Percentiles rank a stretch among this genome's conserved stretches.
Conservation (phyloP, 257 asterid genomes). For the Eustoma russellianum region DNA sequence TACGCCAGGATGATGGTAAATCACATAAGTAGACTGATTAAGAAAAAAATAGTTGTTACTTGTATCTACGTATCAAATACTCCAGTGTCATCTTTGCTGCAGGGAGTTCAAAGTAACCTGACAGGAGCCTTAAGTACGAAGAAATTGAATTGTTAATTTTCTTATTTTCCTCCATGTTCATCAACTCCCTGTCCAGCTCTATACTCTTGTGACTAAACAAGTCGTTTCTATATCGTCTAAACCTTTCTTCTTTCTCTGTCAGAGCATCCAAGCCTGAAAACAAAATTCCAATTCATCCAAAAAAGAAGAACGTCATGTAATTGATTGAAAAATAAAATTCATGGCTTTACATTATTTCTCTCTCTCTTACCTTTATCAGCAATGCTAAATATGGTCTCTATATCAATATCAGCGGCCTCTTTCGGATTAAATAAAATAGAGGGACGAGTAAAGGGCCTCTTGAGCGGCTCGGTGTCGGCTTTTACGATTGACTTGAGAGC, state of each 20-base stretch:
- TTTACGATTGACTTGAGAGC: constrained; percentile 43
- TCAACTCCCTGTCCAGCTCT: constrained; percentile 74
- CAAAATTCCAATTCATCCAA: neutral
- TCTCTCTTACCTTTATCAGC: constrained; percentile 55
- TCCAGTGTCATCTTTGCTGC: constrained; percentile 70
- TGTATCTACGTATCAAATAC: constrained; percentile 83
- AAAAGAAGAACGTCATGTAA: too few species aligned
- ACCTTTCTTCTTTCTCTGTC: constrained; percentile 47
- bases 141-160: constrained; percentile 44
- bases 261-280: constrained; percentile 66
- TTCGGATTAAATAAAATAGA: constrained; percentile 64
- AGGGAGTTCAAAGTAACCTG: constrained; percentile 51
- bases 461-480: constrained; percentile 56
- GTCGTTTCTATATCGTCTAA: constrained; percentile 51
- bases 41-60: constrained; percentile 25
- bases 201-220: constrained; percentile 64
- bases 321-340: too few species aligned
- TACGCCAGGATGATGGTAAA: neutral
- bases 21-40: neutral
- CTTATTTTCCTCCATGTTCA: constrained; percentile 50
- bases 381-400: constrained; percentile 40
- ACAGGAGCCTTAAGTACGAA: constrained; percentile 58
- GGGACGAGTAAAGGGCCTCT: constrained; percentile 61
- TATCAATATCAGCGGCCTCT: constrained; percentile 73
- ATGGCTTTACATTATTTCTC: neutral